phyloP scores from a whole-genome alignment of 352 stramenopile genomes.

The Pythium apleroticum region DNA sequence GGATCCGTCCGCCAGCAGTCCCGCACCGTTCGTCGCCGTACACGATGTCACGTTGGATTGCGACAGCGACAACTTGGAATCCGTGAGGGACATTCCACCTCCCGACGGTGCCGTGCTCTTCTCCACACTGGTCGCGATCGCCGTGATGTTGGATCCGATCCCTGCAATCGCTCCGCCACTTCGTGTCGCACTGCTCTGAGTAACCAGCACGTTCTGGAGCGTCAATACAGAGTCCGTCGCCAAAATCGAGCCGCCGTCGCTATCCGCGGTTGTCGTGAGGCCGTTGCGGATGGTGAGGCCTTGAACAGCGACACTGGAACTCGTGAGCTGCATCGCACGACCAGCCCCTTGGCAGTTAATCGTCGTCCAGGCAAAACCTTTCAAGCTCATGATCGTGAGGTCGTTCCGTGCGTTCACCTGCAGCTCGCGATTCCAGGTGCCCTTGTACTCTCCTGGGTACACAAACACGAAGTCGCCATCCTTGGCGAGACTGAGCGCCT shows the following conservation, averaged over 20 bases:
- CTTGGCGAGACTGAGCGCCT: slow-evolving; percentile 37
- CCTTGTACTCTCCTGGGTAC: slow-evolving; percentile 56
- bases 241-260: slow-evolving; percentile 23
- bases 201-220: slow-evolving; percentile 31
- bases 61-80: slow-evolving; percentile 10
- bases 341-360: slow-evolving; percentile 36
- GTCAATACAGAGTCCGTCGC: slow-evolving; percentile 2
- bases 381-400: slow-evolving; percentile 45
- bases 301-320: slow-evolving; percentile 28
- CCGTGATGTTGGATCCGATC: not conserved
- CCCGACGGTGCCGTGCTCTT: not conserved
- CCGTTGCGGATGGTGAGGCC: slow-evolving; percentile 50
- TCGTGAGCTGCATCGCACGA: slow-evolving; percentile 20
- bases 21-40: slow-evolving; percentile 8
- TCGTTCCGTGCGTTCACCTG: slow-evolving; percentile 9
- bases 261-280: slow-evolving; percentile 4
- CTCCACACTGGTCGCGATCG: not conserved
- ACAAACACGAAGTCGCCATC: slow-evolving; percentile 45
- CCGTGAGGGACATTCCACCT: slow-evolving; percentile 10
- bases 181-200: not conserved
- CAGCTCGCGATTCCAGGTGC: slow-evolving; percentile 36
- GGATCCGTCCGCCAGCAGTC: not conserved
- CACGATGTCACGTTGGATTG: slow-evolving; percentile 23
- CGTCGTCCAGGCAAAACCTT: slow-evolving; percentile 49
- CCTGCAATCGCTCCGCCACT: slow-evolving; percentile 14